Evolutionary conservation across 306 rosid genomes (phyloP).

Genomic region (Pterocarpus santalinus): DNA sequence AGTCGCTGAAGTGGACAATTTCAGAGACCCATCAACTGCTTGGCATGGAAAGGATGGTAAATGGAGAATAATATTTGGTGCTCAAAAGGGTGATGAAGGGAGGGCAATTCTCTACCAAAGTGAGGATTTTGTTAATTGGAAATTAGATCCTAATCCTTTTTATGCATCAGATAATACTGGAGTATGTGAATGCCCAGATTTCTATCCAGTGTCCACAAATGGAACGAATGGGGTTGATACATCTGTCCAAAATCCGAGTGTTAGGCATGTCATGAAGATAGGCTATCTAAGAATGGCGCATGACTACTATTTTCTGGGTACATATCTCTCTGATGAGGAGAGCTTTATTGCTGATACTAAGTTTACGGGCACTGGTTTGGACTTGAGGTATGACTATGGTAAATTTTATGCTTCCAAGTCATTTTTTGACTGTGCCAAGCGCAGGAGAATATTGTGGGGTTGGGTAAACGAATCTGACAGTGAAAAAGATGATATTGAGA

Average conservation of each 20-base stretch:
- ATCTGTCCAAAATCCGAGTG: constrained; percentile 31
- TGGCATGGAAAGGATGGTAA: constrained; percentile 55
- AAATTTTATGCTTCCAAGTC: constrained; percentile 65
- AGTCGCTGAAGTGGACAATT: constrained; percentile 48
- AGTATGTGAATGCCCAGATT: constrained; percentile 60
- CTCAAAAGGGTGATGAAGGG: constrained; percentile 50
- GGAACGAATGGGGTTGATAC: constrained; percentile 52
- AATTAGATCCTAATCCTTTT: constrained; percentile 43
- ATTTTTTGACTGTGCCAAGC: constrained; percentile 54
- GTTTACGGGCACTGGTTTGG: constrained; percentile 47
- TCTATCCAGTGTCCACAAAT: constrained; percentile 51
- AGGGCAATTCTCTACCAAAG: constrained; percentile 52
- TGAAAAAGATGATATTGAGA: constrained; percentile 49
- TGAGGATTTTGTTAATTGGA: constrained; percentile 57
- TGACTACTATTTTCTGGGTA: constrained; percentile 59
- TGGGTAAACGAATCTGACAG: constrained; percentile 53
- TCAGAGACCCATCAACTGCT: constrained; percentile 71
- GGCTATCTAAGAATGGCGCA: constrained; percentile 33
- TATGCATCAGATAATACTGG: constrained; percentile 50
- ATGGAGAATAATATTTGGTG: constrained; percentile 58
- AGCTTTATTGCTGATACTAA: constrained; percentile 45
- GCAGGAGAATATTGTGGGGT: constrained; percentile 55
- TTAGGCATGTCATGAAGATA: constrained; percentile 55
- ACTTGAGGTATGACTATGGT: constrained; percentile 58
- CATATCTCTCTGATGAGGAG: constrained; percentile 47